Evolutionary conservation across 2,329 filamentous ascomycete species (phyloP).

Genomic region (Cladosporium sp.): DNA sequence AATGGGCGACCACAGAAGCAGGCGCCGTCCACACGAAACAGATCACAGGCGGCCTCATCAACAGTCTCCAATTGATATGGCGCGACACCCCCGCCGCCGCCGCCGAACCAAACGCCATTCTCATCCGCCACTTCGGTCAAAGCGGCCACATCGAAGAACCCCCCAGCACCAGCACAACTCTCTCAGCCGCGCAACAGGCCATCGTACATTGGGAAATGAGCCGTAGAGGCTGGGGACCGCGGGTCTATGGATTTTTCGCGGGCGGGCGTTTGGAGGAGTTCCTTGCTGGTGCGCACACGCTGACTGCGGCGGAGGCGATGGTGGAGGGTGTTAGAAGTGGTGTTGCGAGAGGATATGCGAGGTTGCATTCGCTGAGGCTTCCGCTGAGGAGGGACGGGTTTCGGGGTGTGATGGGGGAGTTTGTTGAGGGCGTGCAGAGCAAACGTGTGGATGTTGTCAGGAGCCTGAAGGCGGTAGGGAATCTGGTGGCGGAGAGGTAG

Average conservation of each 20-base stretch:
- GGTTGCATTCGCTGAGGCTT: conserved; percentile 18
- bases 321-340: conserved; percentile 2
- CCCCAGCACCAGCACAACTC: conserved; percentile 3
- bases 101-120: conserved; percentile 7
- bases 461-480: neutral
- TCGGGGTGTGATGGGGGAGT: neutral
- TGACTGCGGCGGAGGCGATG: conserved; percentile 13
- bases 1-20: conserved; percentile 16
- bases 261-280: conserved; percentile 21
- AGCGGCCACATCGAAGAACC: conserved; percentile 17
- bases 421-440: neutral
- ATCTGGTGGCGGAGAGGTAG: neutral
- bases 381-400: conserved; percentile 11
- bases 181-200: conserved; percentile 19
- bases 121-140: conserved; percentile 21
- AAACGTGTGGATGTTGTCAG: neutral
- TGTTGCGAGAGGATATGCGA: conserved; percentile 17
- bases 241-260: conserved; percentile 8
- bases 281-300: conserved; percentile 10
- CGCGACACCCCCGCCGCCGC: neutral
- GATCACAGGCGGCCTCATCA: conserved; percentile 19
- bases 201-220: conserved; percentile 19
- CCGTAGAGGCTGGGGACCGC: conserved; percentile 19
- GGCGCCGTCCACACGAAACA: neutral
- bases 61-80: conserved; percentile 16